These are phyloP conservation scores for Tothia fuscella DNA, from an alignment of 2,329 filamentous ascomycete species.

Conservation along the genomic window DNA sequence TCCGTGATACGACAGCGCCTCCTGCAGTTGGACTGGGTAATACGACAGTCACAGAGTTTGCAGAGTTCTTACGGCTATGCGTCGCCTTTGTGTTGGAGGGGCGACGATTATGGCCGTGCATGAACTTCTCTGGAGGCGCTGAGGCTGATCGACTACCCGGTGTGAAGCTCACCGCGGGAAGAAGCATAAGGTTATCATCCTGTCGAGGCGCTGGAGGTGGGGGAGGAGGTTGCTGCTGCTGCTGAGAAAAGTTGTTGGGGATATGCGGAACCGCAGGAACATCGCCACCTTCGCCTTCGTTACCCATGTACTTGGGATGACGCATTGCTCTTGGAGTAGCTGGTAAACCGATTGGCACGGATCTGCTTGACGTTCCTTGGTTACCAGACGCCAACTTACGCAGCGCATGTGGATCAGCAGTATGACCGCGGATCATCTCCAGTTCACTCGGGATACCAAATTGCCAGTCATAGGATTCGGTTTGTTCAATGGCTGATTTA, in stretches of 20 bases:
- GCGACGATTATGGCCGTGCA: constrained; percentile 5
- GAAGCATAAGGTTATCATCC: constrained; percentile 33
- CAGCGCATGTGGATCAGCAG: constrained; percentile 46
- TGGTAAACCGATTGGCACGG: constrained; percentile 60
- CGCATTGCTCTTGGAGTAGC: constrained; percentile 88
- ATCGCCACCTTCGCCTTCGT: constrained; percentile 25
- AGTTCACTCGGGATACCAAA: constrained; percentile 23
- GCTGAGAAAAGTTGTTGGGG: constrained; percentile 33
- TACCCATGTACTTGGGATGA: constrained; percentile 56
- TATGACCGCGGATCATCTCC: constrained; percentile 45
- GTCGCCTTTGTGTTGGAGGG: constrained; percentile 4
- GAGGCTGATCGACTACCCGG: constrained; percentile 11
- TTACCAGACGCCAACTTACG: constrained; percentile 6
- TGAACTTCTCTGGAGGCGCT: constrained; percentile 10
- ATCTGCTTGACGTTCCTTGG: not conserved
- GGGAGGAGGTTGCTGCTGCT: constrained; percentile 23
- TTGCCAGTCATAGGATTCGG: constrained; percentile 10
- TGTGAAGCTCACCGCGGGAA: constrained; percentile 18
- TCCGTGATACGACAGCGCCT: constrained; percentile 15
- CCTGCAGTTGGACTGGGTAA: constrained; percentile 28
- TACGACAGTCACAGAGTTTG: constrained; percentile 14
- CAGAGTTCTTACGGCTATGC: constrained; percentile 1
- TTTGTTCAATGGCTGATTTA: constrained; percentile 6
- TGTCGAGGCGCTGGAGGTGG: constrained; percentile 21
- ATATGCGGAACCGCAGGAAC: constrained; percentile 42